Base-by-base conservation (phyloP, 129 eudicot genomes). In the Pittosporum tobira region DNA sequence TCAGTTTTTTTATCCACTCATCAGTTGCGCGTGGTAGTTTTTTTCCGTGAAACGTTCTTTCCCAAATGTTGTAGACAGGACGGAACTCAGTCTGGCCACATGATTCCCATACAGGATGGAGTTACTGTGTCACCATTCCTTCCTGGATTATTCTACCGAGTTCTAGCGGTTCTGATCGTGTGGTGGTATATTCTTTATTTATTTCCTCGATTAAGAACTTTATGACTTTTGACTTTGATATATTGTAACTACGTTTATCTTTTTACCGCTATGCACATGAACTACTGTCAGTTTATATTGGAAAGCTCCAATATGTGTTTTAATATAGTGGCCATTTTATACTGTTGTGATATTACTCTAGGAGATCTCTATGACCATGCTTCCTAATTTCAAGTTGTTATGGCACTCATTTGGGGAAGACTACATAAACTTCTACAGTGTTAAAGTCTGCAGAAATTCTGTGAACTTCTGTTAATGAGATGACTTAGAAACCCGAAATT, bases 51-150 rank as follows among this genome's bases (percentile, higher is more conserved):
- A n/a, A n/a, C 3, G 67, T 36, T 40, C 2, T 22, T 10, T 19
- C 45, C 2, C 11, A 15, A 0, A 5, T 1, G 42, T 43, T 74
- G 74, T 71, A 89, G 97, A 81, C 82, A 57, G 97, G 95, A 24
- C 66, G 69, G 46, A 51, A 72, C 42, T 51, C 88, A 22, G 68
- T 89, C 47, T 89, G 97, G 97, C 97, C 95, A 30, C 93, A 75
- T 68, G 86, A 79, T 68, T 77, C 78, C 63, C 76, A 44, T 30
- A 76, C 77, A 21, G 82, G 89, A 65, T 89, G 97, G 95, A 84
- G 93, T 75, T 89, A 81, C 76, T 89, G 95, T 79, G 93, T 79
- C 51, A 84, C 88, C 14, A 63, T 89, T 71, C 97, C 97, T 75
- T 82, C 97, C 48, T 89, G 88, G 91, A 79, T 71, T 67, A 56